Conservation (phyloP, 257 asterid genomes). For the Eucommia ulmoides region DNA sequence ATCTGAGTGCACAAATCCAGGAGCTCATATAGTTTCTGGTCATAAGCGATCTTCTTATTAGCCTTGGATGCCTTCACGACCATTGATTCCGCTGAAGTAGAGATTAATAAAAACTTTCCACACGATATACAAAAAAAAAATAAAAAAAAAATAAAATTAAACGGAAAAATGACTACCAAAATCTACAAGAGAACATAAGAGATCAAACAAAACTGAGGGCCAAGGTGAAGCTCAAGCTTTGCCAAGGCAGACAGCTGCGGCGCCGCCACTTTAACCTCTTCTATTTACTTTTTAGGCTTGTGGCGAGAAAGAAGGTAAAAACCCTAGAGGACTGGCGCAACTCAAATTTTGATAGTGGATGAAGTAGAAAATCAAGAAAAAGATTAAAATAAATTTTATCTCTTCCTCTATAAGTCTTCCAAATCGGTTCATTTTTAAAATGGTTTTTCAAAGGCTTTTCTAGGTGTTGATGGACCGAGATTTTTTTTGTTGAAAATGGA, state of each 20-base stretch:
- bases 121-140: neutral
- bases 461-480: no score
- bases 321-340: conserved; percentile 17
- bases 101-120: no score
- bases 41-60: conserved; percentile 75
- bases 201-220: conserved; percentile 54
- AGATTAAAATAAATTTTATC: no score
- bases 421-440: no score
- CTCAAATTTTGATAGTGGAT: no score
- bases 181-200: no score
- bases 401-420: no score
- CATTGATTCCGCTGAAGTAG: conserved; percentile 22
- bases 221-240: conserved; percentile 41
- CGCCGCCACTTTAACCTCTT: conserved; percentile 72
- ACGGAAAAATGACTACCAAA: conserved; percentile 33
- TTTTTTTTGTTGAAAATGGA: no score
- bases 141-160: conserved; percentile 24
- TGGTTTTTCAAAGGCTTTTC: no score
- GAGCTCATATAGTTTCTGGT: conserved; percentile 55
- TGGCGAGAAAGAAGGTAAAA: neutral
- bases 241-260: conserved; percentile 83
- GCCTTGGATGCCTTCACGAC: conserved; percentile 53
- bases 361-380: no score
- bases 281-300: conserved; percentile 19
- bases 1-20: conserved; percentile 78